Percentiles rank a stretch among this genome's conserved stretches.
Evolutionary conservation across 164 flowering plant species (phyloP).

Genomic region (Nymphaea thermarum): DNA sequence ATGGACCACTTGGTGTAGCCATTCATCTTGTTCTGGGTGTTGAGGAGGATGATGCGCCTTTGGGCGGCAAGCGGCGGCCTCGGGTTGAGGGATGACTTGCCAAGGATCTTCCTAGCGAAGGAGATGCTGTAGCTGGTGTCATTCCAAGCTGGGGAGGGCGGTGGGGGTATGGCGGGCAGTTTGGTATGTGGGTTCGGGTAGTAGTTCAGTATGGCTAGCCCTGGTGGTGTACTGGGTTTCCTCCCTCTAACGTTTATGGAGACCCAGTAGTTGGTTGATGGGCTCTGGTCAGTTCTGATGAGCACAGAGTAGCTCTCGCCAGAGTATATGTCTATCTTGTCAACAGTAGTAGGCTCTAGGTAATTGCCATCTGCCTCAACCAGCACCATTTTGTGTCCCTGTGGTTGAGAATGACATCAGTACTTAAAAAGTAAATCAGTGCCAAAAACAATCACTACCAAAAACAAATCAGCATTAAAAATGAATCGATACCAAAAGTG

Average conservation of each 20-base stretch:
- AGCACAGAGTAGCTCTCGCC: conserved; percentile 91
- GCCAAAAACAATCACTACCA: background rate
- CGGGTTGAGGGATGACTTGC: conserved; percentile 27
- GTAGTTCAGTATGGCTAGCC: conserved; percentile 66
- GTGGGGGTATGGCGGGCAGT: conserved; percentile 50
- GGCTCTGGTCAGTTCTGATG: conserved; percentile 51
- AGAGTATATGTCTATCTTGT: conserved; percentile 66
- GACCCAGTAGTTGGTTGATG: conserved; percentile 63
- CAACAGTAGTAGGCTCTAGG: conserved; percentile 43
- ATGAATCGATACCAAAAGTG: no score
- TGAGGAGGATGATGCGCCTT: conserved; percentile 55
- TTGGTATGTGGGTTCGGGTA: conserved; percentile 27
- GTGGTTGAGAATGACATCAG: conserved; percentile 1
- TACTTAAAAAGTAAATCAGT: background rate
- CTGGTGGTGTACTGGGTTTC: conserved; percentile 56
- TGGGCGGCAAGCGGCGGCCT: conserved; percentile 33
- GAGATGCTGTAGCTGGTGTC: conserved; percentile 42
- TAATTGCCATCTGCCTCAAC: conserved; percentile 97
- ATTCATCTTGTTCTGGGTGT: conserved; percentile 65
- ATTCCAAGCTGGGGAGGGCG: conserved; percentile 60
- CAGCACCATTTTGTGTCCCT: conserved; percentile 74
- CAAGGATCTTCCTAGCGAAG: conserved; percentile 34
- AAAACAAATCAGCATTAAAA: background rate
- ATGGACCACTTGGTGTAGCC: conserved; percentile 78
- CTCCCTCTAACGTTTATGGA: conserved; percentile 54